These are phyloP conservation scores for Rhodotorula glutinis DNA, from an alignment of 1,284 basidiomycete species.

Conservation along the genomic window DNA sequence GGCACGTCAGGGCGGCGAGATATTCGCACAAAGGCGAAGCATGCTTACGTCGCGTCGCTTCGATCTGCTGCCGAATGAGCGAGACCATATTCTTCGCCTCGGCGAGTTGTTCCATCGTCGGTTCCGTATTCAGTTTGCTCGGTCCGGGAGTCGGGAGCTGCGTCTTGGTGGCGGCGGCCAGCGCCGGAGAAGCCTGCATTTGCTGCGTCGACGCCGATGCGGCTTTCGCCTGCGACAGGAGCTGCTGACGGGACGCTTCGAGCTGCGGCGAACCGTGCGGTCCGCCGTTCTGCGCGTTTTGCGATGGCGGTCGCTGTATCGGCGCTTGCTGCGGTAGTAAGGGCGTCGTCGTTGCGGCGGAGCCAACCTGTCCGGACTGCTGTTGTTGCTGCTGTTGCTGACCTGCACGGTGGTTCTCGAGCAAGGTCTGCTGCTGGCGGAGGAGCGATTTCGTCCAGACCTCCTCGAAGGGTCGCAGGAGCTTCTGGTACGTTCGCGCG, in stretches of 20 bases:
- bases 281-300: background rate
- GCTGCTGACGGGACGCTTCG: slow-evolving; percentile 16
- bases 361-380: background rate
- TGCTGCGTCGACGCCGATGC: slow-evolving; percentile 15
- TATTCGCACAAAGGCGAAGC: too few relatives aligned
- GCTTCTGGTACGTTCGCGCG: slow-evolving; percentile 33
- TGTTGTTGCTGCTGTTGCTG: slow-evolving; percentile 9
- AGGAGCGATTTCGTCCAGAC: slow-evolving; percentile 32
- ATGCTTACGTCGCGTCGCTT: slow-evolving; percentile 22
- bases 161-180: background rate
- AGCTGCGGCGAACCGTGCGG: background rate
- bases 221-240: slow-evolving; percentile 17
- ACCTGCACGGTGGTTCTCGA: slow-evolving; percentile 21
- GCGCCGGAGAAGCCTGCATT: background rate
- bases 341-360: slow-evolving; percentile 2
- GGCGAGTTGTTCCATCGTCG: slow-evolving; percentile 29
- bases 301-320: slow-evolving; percentile 7
- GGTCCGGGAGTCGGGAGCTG: background rate
- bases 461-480: slow-evolving; percentile 42
- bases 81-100: slow-evolving; percentile 24
- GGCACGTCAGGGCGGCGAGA: background rate
- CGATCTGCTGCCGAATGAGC: slow-evolving; percentile 14
- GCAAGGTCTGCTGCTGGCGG: slow-evolving; percentile 26
- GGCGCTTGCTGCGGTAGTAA: background rate
- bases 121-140: slow-evolving; percentile 18